Evolutionary conservation across 2,329 filamentous ascomycete species (phyloP), one percentile per base, ranked within the genome.

Genomic region (Arachnomyces sp.): DNA sequence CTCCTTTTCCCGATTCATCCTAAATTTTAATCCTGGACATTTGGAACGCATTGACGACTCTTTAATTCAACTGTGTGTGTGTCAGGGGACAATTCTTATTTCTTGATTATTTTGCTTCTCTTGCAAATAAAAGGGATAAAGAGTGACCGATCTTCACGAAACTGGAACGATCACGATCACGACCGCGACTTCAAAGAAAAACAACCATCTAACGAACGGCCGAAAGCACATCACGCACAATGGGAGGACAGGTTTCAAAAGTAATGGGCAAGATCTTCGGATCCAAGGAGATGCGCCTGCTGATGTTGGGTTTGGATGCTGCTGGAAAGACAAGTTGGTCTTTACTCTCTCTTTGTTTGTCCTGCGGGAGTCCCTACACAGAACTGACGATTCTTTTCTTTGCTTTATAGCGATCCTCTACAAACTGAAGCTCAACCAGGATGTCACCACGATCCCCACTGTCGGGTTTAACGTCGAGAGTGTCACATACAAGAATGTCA

Each of bases 401-500:
- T 42, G 42, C 17, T n/a, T 28, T 39, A 25, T 37, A 73, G 70
- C 92, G 42, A 96, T 96, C 59, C 81, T 98, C 47, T 98, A 96
- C 78, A 96, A 95, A 76, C 77, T 98, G 61, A 96, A 96, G 78
- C 81, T 96, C 45, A 89, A 90, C 67, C 88, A 96, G 74, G 89
- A 94, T 62, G 89, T 96, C 57, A 96, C 92, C 47, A 96, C 92
- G 38, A 96, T 96, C 61, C 92, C 92, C 34, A 98, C 92, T 28
- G 92, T 98, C 56, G 92, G 90, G 54, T 96, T 96, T 77, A 96
- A 96, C 76, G 92, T 96, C 66, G 90, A 96, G 75, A 94, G 88
- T 3, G 89, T 96, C 57, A 93, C 89, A 53, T 95, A 94, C 75
- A 95, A 95, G 77, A 96, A 96, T 66, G 89, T 95, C 68, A 93